phyloP scores from a whole-genome alignment of 2,329 filamentous ascomycete species.

The Fusarium lyarnte region DNA sequence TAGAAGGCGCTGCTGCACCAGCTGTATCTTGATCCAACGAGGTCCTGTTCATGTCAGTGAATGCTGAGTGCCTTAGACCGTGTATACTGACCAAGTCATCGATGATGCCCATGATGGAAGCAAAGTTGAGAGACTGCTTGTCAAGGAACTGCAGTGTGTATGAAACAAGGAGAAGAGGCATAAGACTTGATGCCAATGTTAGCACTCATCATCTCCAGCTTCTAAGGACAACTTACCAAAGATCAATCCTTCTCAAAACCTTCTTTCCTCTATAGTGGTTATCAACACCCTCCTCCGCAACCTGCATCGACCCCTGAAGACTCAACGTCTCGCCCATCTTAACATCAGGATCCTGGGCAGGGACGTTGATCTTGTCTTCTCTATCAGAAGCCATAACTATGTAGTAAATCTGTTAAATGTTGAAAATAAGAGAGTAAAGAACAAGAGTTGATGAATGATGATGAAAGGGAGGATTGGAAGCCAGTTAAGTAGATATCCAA shows the following conservation, averaged over 20 bases:
- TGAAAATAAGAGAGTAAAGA: neutral
- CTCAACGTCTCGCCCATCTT: constrained; percentile 31
- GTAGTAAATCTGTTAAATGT: neutral
- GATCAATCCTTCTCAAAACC: constrained; percentile 28
- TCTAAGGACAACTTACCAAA: constrained; percentile 1
- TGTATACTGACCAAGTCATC: constrained; percentile 17
- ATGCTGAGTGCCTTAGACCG: fast-evolving
- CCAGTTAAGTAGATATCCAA: constrained; percentile 17
- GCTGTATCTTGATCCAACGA: constrained; percentile 29
- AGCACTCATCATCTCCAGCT: neutral
- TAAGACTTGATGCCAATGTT: neutral
- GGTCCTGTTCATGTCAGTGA: constrained; percentile 8
- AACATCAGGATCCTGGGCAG: neutral
- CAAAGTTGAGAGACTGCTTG: constrained; percentile 38
- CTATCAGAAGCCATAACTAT: constrained; percentile 11
- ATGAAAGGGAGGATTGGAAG: neutral
- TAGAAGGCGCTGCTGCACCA: constrained; percentile 39
- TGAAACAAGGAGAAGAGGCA: constrained; percentile 35
- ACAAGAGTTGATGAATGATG: neutral
- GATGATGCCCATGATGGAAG: constrained; percentile 40
- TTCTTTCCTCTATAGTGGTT: neutral
- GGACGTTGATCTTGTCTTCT: neutral
- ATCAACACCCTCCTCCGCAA: constrained; percentile 12
- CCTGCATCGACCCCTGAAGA: constrained; percentile 17
- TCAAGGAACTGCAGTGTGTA: constrained; percentile 41